These are phyloP conservation scores for Amaranthus palmeri DNA, from an alignment of 148 eudicot genomes.

Conservation along the genomic window DNA sequence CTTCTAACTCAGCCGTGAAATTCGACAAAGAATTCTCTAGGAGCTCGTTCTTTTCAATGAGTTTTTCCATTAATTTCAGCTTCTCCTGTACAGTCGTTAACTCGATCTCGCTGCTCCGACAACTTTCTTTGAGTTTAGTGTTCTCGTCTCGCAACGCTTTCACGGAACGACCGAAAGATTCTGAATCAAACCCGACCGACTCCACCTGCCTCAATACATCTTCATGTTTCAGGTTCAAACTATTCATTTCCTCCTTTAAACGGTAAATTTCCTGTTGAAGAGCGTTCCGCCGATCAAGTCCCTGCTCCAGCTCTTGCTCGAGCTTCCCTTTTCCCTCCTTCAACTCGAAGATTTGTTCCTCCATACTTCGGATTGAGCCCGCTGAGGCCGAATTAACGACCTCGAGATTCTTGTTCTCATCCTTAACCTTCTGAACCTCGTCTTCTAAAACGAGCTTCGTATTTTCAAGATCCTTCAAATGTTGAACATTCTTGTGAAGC, in stretches of 20 bases:
- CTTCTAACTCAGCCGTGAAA: conserved; percentile 63
- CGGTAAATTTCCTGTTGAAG: conserved; percentile 79
- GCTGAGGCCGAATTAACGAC: conserved; percentile 58
- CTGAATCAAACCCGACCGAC: conserved; percentile 56
- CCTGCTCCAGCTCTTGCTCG: conserved; percentile 63
- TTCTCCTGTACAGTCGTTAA: conserved; percentile 58
- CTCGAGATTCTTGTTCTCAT: conserved; percentile 68
- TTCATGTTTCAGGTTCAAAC: conserved; percentile 45
- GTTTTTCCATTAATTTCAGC: conserved; percentile 63
- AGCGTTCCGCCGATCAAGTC: conserved; percentile 58
- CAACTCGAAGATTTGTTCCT: conserved; percentile 51
- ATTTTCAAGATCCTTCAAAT: conserved; percentile 51
- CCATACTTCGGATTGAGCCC: conserved; percentile 53
- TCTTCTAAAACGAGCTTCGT: conserved; percentile 45
- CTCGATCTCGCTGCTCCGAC: conserved; percentile 50
- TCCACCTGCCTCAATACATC: conserved; percentile 54
- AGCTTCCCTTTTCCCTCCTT: conserved; percentile 55
- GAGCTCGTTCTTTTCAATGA: conserved; percentile 63
- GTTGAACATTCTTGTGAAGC: conserved; percentile 62
- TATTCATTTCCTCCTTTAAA: conserved; percentile 62
- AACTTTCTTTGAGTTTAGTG: conserved; percentile 47
- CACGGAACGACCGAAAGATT: conserved; percentile 55
- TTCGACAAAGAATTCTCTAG: conserved; percentile 74
- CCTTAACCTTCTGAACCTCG: conserved; percentile 48
- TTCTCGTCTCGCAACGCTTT: conserved; percentile 64